These are phyloP conservation scores for Umbelopsis sp. DNA, from an alignment of 371 early-diverging fungal genomes.

Conservation along the genomic window DNA sequence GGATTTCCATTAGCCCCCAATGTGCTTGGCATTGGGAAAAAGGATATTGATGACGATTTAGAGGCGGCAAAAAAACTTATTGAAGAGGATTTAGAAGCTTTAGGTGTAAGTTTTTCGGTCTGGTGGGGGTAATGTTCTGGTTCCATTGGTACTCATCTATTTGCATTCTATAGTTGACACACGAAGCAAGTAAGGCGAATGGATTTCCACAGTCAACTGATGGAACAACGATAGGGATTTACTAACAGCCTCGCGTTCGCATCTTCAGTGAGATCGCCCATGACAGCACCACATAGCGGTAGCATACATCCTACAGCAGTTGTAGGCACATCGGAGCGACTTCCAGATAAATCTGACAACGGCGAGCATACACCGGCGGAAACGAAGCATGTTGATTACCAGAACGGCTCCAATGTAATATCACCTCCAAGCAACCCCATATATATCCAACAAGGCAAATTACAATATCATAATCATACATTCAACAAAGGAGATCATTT, in stretches of 20 bases:
- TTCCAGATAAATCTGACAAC: not conserved
- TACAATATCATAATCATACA: slow-evolving; percentile 30
- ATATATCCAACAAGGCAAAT: slow-evolving; percentile 29
- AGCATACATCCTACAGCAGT: not conserved
- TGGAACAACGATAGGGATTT: no score
- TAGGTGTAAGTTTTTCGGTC: slow-evolving; percentile 40
- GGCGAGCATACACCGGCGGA: not conserved
- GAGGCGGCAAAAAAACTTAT: slow-evolving; percentile 30
- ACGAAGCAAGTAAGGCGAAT: slow-evolving; percentile 6
- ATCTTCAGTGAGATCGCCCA: not conserved
- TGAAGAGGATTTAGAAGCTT: slow-evolving; percentile 48
- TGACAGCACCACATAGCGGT: not conserved
- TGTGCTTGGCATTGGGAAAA: slow-evolving; percentile 34
- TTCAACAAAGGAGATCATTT: slow-evolving; percentile 33
- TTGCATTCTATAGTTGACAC: not conserved
- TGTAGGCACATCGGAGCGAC: slow-evolving; percentile 15
- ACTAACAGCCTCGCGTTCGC: not conserved
- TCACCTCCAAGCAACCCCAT: slow-evolving; percentile 18
- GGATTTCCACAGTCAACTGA: not conserved
- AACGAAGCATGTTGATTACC: slow-evolving; percentile 9
- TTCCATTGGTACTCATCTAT: not conserved
- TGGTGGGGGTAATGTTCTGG: not conserved
- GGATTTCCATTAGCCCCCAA: slow-evolving; percentile 54
- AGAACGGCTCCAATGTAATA: slow-evolving; percentile 8
- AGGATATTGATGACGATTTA: slow-evolving; percentile 51